Percentiles rank a stretch among this genome's conserved stretches.
Evolutionary conservation across 495 filamentous ascomycete genomes (phyloP).

Genomic region (Sabuloglossum arenarium): DNA sequence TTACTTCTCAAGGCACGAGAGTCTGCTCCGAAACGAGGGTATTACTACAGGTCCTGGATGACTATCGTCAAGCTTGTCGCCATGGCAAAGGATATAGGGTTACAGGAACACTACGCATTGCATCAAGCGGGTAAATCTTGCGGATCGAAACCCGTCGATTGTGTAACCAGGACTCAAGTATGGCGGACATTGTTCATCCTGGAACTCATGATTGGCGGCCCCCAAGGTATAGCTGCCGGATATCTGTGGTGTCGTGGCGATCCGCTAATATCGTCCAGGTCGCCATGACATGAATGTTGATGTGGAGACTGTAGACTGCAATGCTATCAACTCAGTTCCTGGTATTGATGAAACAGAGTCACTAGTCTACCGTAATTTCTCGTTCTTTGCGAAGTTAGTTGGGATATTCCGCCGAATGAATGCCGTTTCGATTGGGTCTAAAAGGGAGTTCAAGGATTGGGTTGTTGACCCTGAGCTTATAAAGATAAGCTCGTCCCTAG

Average conservation of each 20-base stretch:
- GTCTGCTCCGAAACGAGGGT: conserved; percentile 75
- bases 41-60: conserved; percentile 97
- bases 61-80: conserved; percentile 77
- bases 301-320: conserved; percentile 57
- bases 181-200: conserved; percentile 81
- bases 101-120: conserved; percentile 66
- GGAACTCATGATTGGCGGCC: conserved; percentile 85
- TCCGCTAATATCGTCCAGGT: conserved; percentile 29
- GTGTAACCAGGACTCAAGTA: conserved; percentile 61
- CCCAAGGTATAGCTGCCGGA: conserved; percentile 46
- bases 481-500: conserved; percentile 50
- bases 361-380: conserved; percentile 60
- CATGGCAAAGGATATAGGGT: conserved; percentile 81
- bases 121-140: conserved; percentile 55
- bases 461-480: conserved; percentile 69
- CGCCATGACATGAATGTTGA: conserved; percentile 62
- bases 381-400: conserved; percentile 56
- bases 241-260: neutral
- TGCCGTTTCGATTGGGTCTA: conserved; percentile 53
- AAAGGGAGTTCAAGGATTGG: conserved; percentile 57
- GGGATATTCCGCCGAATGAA: conserved; percentile 61
- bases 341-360: conserved; percentile 60
- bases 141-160: conserved; percentile 48
- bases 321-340: conserved; percentile 35
- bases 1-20: conserved; percentile 84